These are phyloP conservation scores for Urochloa ruziziensis DNA, from an alignment of 176 grass and related monocot genomes.

Conservation along the genomic window DNA sequence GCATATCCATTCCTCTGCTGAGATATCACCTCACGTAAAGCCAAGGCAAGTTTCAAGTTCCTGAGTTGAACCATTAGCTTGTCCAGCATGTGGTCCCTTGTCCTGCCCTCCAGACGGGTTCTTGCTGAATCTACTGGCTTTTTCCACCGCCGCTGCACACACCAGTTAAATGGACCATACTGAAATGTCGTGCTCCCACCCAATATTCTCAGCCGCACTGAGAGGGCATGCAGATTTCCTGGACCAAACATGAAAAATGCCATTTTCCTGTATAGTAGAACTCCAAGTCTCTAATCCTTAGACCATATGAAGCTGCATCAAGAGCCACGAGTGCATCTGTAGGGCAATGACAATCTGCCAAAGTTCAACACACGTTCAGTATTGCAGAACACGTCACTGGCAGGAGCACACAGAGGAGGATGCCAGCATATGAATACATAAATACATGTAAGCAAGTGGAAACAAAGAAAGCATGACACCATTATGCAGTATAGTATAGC, in stretches of 20 bases:
- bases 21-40: slow-evolving; percentile 45
- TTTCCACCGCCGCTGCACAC: slow-evolving; percentile 53
- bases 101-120: slow-evolving; percentile 60
- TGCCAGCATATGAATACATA: background rate
- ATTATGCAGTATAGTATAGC: background rate
- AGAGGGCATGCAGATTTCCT: background rate
- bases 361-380: background rate
- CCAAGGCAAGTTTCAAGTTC: slow-evolving; percentile 51
- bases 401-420: background rate
- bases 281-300: background rate
- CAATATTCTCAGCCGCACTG: background rate
- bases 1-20: slow-evolving; percentile 56
- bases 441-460: background rate
- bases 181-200: background rate
- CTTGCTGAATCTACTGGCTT: slow-evolving; percentile 55
- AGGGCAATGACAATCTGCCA: background rate
- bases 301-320: background rate
- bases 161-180: slow-evolving; percentile 8
- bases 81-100: slow-evolving; percentile 61
- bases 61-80: slow-evolving; percentile 62
- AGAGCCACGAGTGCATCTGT: background rate
- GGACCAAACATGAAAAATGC: background rate
- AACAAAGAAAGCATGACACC: background rate
- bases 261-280: background rate
- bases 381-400: background rate